A percentile compares a stretch with the other conserved stretches of the same genome.
phyloP scores from a whole-genome alignment of 805 yeast genomes.

The Zygosaccharomyces rouxii region DNA sequence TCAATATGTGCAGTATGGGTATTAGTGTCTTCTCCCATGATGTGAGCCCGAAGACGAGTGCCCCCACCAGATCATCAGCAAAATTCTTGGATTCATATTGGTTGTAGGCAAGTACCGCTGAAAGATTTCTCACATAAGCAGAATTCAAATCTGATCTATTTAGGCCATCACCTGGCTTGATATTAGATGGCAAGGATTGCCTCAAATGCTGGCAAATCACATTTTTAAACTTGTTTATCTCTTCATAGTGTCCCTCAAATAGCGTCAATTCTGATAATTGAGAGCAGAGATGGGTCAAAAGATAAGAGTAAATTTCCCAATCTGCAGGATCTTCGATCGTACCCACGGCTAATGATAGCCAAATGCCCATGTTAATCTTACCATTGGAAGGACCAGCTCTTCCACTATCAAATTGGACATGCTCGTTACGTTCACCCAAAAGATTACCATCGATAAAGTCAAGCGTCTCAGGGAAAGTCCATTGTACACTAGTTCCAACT shows the following conservation, averaged over 20 bases:
- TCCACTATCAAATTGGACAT: constrained; percentile 20
- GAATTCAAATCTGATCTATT: constrained; percentile 62
- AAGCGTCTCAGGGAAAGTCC: constrained; percentile 61
- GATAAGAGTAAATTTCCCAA: constrained; percentile 69
- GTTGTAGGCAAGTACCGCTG: constrained; percentile 60
- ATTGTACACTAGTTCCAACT: constrained; percentile 33
- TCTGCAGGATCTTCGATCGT: constrained; percentile 50
- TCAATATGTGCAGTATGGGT: constrained; percentile 71
- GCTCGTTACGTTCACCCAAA: constrained; percentile 39
- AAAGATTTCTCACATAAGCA: constrained; percentile 56
- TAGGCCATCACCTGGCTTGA: constrained; percentile 42
- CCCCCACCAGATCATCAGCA: constrained; percentile 58
- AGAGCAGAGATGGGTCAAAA: constrained; percentile 64
- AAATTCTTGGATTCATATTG: constrained; percentile 49
- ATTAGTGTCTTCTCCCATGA: constrained; percentile 78
- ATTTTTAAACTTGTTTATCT: constrained; percentile 40
- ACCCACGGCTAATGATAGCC: constrained; percentile 49
- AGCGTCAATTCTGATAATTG: constrained; percentile 58
- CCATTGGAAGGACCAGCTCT: constrained; percentile 21
- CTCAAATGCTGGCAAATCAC: constrained; percentile 58
- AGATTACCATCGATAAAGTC: constrained; percentile 44
- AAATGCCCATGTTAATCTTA: constrained; percentile 42
- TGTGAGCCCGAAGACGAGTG: constrained; percentile 56
- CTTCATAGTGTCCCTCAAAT: constrained; percentile 42
- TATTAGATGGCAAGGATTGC: constrained; percentile 42